Conservation (phyloP, 352 stramenopile genomes). For the Lagenidium giganteum region DNA sequence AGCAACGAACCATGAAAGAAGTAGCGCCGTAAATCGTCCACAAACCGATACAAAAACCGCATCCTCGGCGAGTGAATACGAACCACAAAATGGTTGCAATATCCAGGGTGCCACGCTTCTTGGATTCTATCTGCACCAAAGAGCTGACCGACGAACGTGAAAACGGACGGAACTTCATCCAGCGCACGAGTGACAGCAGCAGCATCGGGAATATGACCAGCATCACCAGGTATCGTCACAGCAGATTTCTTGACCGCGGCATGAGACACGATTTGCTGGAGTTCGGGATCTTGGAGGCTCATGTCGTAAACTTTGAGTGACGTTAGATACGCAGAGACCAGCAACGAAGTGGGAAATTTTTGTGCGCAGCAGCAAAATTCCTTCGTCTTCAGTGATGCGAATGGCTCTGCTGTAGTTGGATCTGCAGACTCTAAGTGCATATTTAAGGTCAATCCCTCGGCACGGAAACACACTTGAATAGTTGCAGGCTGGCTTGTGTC, state of each 20-base stretch:
- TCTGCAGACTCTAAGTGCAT: constrained; percentile 50
- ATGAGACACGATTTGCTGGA: constrained; percentile 65
- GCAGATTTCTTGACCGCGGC: constrained; percentile 10
- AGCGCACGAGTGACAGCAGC: constrained; percentile 51
- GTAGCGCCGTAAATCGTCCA: constrained; percentile 75
- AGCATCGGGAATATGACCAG: constrained; percentile 49
- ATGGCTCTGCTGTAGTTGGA: constrained; percentile 6
- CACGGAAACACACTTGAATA: constrained; percentile 72
- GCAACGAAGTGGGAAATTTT: constrained; percentile 57
- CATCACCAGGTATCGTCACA: not conserved
- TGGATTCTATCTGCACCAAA: constrained; percentile 77
- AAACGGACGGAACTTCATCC: constrained; percentile 56
- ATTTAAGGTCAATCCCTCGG: constrained; percentile 60
- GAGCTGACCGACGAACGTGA: constrained; percentile 70
- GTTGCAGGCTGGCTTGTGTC: constrained; percentile 30
- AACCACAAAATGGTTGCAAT: constrained; percentile 65
- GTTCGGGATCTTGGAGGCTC: constrained; percentile 45
- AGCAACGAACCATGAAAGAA: constrained; percentile 63
- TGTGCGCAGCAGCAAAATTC: constrained; percentile 74
- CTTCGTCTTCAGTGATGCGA: constrained; percentile 60
- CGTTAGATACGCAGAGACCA: constrained; percentile 65
- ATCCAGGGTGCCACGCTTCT: constrained; percentile 77
- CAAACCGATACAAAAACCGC: constrained; percentile 77
- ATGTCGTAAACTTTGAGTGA: constrained; percentile 72
- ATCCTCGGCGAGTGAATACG: constrained; percentile 75